Base-by-base conservation (phyloP, 2,329 filamentous ascomycete genomes). In the Mycosphaerella sp. region DNA sequence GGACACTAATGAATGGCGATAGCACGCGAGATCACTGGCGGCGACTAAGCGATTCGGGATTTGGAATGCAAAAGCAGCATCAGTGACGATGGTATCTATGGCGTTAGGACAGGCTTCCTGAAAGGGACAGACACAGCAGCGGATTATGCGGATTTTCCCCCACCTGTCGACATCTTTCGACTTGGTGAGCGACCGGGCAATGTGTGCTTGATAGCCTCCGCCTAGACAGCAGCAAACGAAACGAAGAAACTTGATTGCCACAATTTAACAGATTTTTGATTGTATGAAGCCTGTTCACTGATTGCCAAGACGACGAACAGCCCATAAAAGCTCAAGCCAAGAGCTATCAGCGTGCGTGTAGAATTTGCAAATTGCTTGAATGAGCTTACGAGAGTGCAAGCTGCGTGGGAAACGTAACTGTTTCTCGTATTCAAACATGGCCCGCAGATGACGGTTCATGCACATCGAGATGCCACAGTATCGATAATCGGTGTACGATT, bases 221-320 rank as follows among this genome's bases (percentile, higher is more conserved):
- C 51, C 54, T 53, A 53, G 54, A 56, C 54, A 56, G 54, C 54
- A 53, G 54, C 54, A 45, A 45, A 51, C 54, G 54, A 56, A 56
- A 56, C 45, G 50, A 53, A 56, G 50, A 53, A 47, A 50, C 54
- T 56, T 56, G 54, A 56, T 56, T 44, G 50, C 43, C 51, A 56
- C 46, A 50, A 53, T 12, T 29, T 7, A 39, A 39, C 2, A n/a
- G 10, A 38, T 31, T 2, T 21, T 12, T 10, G 8, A 6, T 8
- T 34, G 26, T 23, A 10, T 12, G 9, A 29, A n/a, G 6, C 11
- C 31, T 48, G 12, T n/a, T 29, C 6, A 7, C 6, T 29, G 26
- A 29, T 29, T 29, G 26, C 4, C 26, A 29, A 29, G 5, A 29
- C 2, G 3, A 29, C 26, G 26, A 29, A 29, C 2, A 6, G 26